A percentile compares a stretch with the other conserved stretches of the same genome.
phyloP scores from a whole-genome alignment of 805 yeast genomes.

The Candida loeiensis region DNA sequence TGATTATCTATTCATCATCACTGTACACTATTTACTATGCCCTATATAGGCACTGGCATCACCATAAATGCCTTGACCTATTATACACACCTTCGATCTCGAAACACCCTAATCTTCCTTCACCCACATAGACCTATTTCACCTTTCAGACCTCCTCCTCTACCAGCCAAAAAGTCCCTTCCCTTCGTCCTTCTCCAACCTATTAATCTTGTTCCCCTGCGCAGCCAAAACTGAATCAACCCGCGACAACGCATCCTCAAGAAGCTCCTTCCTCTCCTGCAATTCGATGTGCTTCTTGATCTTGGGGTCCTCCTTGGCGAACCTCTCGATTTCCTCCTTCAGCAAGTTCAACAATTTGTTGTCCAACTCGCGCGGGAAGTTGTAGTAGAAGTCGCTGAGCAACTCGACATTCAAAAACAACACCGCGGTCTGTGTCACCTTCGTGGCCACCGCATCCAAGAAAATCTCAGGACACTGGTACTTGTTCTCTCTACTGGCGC shows the following conservation, averaged over 20 bases:
- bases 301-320: conserved; percentile 94
- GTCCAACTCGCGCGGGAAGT: conserved; percentile 93
- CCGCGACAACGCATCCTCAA: conserved; percentile 78
- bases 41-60: too few species aligned
- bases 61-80: too few species aligned
- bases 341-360: conserved; percentile 61
- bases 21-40: not conserved
- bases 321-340: conserved; percentile 74
- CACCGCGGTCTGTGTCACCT: conserved; percentile 89
- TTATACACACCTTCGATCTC: too few species aligned
- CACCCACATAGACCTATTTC: too few species aligned
- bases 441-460: conserved; percentile 86
- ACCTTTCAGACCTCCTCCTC: too few species aligned
- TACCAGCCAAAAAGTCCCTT: conserved; percentile 13
- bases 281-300: conserved; percentile 86
- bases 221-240: conserved; percentile 80
- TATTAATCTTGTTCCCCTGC: conserved; percentile 35
- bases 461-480: conserved; percentile 94
- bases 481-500: conserved; percentile 75
- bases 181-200: conserved; percentile 12
- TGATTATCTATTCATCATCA: not conserved
- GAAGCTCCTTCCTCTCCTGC: conserved; percentile 86
- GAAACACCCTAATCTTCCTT: too few species aligned
- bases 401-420: conserved; percentile 90
- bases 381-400: conserved; percentile 90